These are phyloP conservation scores for Wallacemonas sp. DNA, from an alignment of 208 protist genomes.

Conservation along the genomic window DNA sequence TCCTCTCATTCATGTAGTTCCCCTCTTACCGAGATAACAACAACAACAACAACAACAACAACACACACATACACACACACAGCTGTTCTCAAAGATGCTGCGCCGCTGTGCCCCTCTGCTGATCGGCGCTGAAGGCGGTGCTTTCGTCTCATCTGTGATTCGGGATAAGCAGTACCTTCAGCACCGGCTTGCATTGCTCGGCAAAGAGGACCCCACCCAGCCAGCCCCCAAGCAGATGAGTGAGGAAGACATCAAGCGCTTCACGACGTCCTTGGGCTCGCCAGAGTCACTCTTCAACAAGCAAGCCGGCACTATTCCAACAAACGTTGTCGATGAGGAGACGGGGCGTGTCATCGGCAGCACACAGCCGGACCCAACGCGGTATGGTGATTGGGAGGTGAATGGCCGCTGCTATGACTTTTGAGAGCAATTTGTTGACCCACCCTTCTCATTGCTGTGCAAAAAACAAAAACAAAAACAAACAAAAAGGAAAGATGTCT, in stretches of 20 bases:
- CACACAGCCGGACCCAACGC: conserved; percentile 77
- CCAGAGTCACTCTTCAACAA: conserved; percentile 87
- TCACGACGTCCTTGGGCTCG: conserved; percentile 81
- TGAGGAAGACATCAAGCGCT: conserved; percentile 76
- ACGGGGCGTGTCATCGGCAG: conserved; percentile 83
- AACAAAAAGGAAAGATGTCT: not conserved
- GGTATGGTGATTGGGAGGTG: conserved; percentile 90
- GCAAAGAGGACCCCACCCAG: conserved; percentile 53
- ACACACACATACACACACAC: too few relatives aligned
- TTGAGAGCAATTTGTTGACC: conserved; percentile 27
- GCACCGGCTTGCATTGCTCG: conserved; percentile 78
- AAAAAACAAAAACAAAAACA: conserved; percentile 20
- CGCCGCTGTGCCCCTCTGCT: conserved; percentile 52
- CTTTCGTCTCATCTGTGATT: conserved; percentile 69
- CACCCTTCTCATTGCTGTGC: not conserved
- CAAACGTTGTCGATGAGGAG: conserved; percentile 85
- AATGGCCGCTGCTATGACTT: conserved; percentile 91
- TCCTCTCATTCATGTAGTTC: conserved; percentile 3
- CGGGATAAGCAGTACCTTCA: conserved; percentile 80
- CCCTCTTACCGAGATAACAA: not conserved
- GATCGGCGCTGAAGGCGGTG: conserved; percentile 73
- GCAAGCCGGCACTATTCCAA: conserved; percentile 67
- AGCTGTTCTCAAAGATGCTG: too few relatives aligned
- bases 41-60: not conserved
- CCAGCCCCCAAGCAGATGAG: conserved; percentile 52